These are phyloP conservation scores for Aureobasidium vineae DNA, from an alignment of 2,329 filamentous ascomycete genomes.

Conservation along the genomic window DNA sequence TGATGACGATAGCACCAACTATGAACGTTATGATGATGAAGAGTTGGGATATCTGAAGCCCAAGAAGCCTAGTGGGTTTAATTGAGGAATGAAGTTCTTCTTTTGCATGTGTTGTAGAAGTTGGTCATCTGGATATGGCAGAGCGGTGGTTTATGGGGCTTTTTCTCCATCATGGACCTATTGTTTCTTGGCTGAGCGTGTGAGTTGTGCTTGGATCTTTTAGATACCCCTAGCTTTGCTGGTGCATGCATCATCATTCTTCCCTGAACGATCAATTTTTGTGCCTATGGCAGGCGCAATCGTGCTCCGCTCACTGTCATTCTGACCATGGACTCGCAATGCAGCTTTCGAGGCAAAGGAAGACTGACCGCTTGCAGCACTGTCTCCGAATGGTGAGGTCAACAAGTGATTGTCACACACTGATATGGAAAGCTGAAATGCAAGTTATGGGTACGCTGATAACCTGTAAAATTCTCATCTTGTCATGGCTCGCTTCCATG, in stretches of 20 bases:
- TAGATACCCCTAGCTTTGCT: neutral
- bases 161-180: neutral
- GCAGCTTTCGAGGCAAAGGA: neutral
- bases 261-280: neutral
- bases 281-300: neutral
- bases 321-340: neutral
- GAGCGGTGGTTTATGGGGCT: neutral
- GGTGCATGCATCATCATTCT: neutral
- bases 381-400: neutral
- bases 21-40: slow-evolving; percentile 25
- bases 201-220: neutral
- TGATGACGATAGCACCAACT: slow-evolving; percentile 6
- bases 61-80: slow-evolving; percentile 17
- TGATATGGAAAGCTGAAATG: neutral
- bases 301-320: neutral
- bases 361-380: neutral
- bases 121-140: neutral
- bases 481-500: too few relatives aligned
- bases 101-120: neutral
- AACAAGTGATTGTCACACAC: neutral
- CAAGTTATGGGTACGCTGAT: neutral
- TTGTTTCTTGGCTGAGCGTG: neutral
- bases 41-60: slow-evolving; percentile 17
- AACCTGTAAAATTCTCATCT: neutral
- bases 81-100: slow-evolving; percentile 3